A percentile compares a stretch with the other conserved stretches of the same genome.
These are phyloP conservation scores for Tolypocladium amazonense DNA, from an alignment of 2,329 filamentous ascomycete genomes.

Conservation along the genomic window DNA sequence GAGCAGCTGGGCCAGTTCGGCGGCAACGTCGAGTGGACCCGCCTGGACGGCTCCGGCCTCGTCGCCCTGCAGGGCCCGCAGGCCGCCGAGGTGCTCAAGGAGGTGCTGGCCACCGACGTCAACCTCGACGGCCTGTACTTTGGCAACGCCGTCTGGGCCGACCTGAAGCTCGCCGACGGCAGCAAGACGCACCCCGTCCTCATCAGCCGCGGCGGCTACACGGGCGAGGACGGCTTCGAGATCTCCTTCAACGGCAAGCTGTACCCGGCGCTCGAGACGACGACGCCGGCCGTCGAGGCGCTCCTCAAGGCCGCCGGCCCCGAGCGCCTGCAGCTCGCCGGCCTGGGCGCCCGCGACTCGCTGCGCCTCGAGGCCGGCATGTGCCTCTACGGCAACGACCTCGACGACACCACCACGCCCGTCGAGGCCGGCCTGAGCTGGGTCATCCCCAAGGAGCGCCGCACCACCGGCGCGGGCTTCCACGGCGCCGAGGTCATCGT, in stretches of 20 bases:
- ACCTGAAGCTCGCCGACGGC: conserved; percentile 50
- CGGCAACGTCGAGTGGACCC: conserved; percentile 52
- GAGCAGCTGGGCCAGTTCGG: conserved; percentile 53
- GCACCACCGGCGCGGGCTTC: conserved; percentile 59
- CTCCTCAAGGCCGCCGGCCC: conserved; percentile 55
- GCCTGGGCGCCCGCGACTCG: conserved; percentile 83
- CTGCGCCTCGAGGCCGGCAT: conserved; percentile 92
- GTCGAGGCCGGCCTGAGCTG: conserved; percentile 53
- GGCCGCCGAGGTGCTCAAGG: conserved; percentile 56
- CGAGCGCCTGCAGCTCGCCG: conserved; percentile 62
- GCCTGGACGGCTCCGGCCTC: conserved; percentile 64
- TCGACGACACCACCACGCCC: conserved; percentile 63
- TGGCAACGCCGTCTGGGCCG: conserved; percentile 59
- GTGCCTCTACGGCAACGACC: conserved; percentile 99
- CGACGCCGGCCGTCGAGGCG: conserved; percentile 51
- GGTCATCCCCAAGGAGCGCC: conserved; percentile 76
- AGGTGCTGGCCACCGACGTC: conserved; percentile 43
- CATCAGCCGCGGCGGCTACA: conserved; percentile 86
- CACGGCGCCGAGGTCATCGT: conserved; percentile 73
- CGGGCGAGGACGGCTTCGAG: conserved; percentile 96
- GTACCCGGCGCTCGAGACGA: conserved; percentile 25
- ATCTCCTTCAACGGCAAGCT: conserved; percentile 58
- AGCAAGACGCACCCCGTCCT: conserved; percentile 33
- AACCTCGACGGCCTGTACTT: conserved; percentile 68
- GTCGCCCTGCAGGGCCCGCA: conserved; percentile 84